phyloP scores from a whole-genome alignment of 108 stramenopile species.

The Cyclotella atomus region DNA sequence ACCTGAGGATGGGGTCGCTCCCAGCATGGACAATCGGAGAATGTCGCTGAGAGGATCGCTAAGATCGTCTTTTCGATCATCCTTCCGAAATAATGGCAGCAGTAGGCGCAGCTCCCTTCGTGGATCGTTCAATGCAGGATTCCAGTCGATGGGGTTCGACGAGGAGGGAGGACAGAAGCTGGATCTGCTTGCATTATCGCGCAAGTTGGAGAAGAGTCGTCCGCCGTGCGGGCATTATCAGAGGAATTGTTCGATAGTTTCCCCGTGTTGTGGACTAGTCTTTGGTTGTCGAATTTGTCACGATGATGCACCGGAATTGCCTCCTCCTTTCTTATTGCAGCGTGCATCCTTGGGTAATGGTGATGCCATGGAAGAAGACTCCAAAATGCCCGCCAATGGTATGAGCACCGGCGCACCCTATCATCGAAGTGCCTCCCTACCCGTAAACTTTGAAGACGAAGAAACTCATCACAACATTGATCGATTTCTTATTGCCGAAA shows the following conservation, averaged over 20 bases:
- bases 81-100: constrained; percentile 6
- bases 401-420: not conserved
- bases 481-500: constrained; percentile 74
- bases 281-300: constrained; percentile 93
- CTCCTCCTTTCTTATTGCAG: constrained; percentile 57
- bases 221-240: constrained; percentile 84
- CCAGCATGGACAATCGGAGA: not conserved
- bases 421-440: constrained; percentile 65
- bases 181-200: constrained; percentile 47
- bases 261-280: constrained; percentile 85
- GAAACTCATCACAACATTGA: constrained; percentile 86
- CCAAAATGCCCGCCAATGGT: not conserved
- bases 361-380: constrained; percentile 5
- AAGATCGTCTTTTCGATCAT: not conserved
- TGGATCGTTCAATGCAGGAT: constrained; percentile 37
- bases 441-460: constrained; percentile 62
- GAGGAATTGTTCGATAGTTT: constrained; percentile 79
- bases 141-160: constrained; percentile 30
- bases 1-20: constrained; percentile 3
- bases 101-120: constrained; percentile 31
- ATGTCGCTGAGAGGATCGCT: not conserved
- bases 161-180: not conserved
- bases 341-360: not conserved
- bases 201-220: constrained; percentile 66
- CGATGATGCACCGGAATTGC: constrained; percentile 80